These are phyloP conservation scores for Termitomyces titanicus DNA, from an alignment of 768 basidiomycete genomes.

Conservation along the genomic window DNA sequence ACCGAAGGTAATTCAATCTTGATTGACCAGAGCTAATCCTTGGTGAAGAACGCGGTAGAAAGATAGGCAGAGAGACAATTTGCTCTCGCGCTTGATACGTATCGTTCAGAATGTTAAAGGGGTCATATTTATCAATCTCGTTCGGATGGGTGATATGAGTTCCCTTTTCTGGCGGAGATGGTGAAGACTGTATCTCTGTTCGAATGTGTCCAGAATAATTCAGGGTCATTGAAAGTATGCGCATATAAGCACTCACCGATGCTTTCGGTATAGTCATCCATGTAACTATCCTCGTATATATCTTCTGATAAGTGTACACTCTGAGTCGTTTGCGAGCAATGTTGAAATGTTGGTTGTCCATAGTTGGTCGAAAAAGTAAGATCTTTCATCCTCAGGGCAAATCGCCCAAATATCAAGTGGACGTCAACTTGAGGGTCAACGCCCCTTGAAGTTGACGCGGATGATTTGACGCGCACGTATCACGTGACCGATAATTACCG, in stretches of 20 bases:
- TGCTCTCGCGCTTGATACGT: neutral
- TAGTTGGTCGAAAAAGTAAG: neutral
- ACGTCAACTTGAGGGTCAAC: neutral
- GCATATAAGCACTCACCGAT: constrained; percentile 38
- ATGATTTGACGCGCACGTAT: constrained; percentile 1
- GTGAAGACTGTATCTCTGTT: constrained; percentile 17
- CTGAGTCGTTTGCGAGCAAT: neutral
- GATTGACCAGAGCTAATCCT: neutral
- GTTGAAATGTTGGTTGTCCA: neutral
- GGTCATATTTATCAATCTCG: constrained; percentile 12
- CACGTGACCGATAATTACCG: constrained; percentile 4
- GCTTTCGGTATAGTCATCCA: constrained; percentile 24
- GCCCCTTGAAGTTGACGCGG: too few relatives aligned
- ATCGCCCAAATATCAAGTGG: constrained; percentile 9
- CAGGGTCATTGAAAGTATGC: constrained; percentile 4
- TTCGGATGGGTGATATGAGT: neutral
- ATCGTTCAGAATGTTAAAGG: neutral
- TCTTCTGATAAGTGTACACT: neutral
- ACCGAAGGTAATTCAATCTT: neutral
- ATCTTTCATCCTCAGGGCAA: neutral
- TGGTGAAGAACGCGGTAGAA: neutral
- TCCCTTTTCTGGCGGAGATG: constrained; percentile 9
- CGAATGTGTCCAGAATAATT: neutral
- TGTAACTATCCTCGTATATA: constrained; percentile 12
- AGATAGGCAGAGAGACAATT: neutral